These are phyloP conservation scores for Phytophthora hybrid DNA, from an alignment of 352 stramenopile species.

Conservation along the genomic window DNA sequence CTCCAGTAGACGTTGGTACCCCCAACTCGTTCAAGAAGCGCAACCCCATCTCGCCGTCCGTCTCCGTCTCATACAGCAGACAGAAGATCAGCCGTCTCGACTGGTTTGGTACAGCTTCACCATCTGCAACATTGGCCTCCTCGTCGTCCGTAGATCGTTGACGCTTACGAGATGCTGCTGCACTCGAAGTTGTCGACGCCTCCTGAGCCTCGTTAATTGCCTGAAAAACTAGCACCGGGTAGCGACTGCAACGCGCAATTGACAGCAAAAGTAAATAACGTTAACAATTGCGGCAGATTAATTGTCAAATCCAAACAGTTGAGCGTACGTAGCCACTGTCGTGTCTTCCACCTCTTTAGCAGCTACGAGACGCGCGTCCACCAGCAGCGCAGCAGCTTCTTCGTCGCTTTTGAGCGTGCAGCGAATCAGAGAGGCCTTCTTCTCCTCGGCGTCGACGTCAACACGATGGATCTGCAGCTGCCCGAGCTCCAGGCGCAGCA, in stretches of 20 bases:
- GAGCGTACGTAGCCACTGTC: conserved; percentile 50
- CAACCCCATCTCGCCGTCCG: conserved; percentile 20
- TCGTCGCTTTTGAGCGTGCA: conserved; percentile 17
- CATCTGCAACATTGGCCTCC: background rate
- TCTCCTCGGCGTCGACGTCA: conserved; percentile 23
- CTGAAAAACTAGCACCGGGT: conserved; percentile 40
- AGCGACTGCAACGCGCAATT: conserved; percentile 22
- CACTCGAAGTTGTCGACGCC: background rate
- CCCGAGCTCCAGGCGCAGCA: conserved; percentile 32
- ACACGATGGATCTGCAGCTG: conserved; percentile 40
- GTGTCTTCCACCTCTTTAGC: conserved; percentile 50
- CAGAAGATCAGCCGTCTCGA: conserved; percentile 31
- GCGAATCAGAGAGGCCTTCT: conserved; percentile 26
- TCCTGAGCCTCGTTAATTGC: background rate
- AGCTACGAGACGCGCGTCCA: conserved; percentile 43
- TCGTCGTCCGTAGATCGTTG: conserved; percentile 14
- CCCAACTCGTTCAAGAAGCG: conserved; percentile 38
- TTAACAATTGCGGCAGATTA: background rate
- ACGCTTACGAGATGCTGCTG: conserved; percentile 19
- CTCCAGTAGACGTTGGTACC: conserved; percentile 12
- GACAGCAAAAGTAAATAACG: background rate
- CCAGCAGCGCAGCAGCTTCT: conserved; percentile 27
- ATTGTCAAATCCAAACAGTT: background rate
- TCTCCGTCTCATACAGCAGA: conserved; percentile 29
- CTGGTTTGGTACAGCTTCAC: background rate